Base-by-base conservation (phyloP, 2,329 filamentous ascomycete genomes). In the Bertia moriformis region DNA sequence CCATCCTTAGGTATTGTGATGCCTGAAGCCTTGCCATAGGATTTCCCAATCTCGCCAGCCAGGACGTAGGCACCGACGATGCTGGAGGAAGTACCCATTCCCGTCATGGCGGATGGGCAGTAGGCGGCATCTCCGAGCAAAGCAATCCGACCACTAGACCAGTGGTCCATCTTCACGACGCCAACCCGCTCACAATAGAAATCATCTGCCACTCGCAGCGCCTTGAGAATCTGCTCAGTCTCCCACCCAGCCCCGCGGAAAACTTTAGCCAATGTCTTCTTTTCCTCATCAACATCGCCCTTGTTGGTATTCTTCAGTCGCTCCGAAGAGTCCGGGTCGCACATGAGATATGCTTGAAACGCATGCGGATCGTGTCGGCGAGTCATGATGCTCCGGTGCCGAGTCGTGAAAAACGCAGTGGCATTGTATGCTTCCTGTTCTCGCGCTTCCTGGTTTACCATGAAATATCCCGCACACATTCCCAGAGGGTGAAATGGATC, bases 181-280 rank as follows among this genome's bases (percentile, higher is more conserved):
- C 56, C 65, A 13, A 69, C 43, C 3, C 56, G 51, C 13, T 61
- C 49, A 38, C 55, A 56, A 52, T 71, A 71, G 43, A 71, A 69
- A 44, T 69, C 61, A 1, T 60, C 48, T 37, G 52, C 37, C 24
- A 44, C 36, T 3, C 55, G 45, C 49, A 75, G 52, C 0, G 49
- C 58, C 2, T 59, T 46, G 1, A 75, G 22, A 1, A 73, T 46
- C 14, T 63, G 44, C 0, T 60, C 47, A 0, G 56, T 48, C 41
- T 65, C 48, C 67, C 66, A 73, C 1, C 64, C 67, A 0, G 54
- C 54, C 35, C 57, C 63, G 1, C 47, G 43, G 40, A 67, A 63
- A 0, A 61, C 40, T 18, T 63, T 53, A 2, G 51, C 45, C 40
- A 65, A 47, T 0, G 54, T 53, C 4, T 52, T 46, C 45, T 67